A percentile compares a stretch with the other conserved stretches of the same genome.
phyloP scores from a whole-genome alignment of 23 red algal genomes.

The Agarophyton chilense region DNA sequence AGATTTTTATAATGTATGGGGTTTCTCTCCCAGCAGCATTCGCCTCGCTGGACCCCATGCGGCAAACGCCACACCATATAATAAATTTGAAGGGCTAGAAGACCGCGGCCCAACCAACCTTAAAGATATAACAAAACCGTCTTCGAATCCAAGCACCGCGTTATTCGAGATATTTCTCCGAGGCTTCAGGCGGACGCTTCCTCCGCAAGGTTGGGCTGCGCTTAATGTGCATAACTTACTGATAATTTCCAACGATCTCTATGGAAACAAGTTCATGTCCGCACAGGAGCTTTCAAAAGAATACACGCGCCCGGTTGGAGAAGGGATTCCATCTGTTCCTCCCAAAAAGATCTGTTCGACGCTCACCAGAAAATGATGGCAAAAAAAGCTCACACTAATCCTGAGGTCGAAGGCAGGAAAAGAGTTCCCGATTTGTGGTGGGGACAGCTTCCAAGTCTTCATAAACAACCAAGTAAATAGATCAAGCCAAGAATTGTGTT shows the following conservation, averaged over 20 bases:
- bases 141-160: conserved; percentile 40
- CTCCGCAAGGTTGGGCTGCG: not conserved
- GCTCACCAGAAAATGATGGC: not conserved
- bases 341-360: not conserved
- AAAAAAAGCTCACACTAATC: conserved; percentile 27
- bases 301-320: not conserved
- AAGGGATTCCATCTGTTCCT: not conserved
- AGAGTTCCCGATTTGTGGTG: conserved; percentile 12
- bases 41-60: no score
- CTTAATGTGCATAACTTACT: not conserved
- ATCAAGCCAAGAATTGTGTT: not conserved
- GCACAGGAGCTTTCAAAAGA: conserved; percentile 32
- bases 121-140: conserved; percentile 37
- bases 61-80: no score
- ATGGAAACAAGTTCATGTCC: conserved; percentile 21
- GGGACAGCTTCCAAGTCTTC: conserved; percentile 14
- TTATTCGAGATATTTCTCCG: conserved; percentile 13
- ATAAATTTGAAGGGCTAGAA: no score
- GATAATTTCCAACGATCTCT: conserved; percentile 30
- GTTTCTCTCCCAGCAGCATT: no score
- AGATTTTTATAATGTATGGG: no score
- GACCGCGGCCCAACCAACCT: no score
- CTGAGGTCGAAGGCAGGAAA: not conserved
- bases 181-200: not conserved
- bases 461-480: conserved; percentile 5